Conservation (phyloP, 129 eudicot genomes). For the Silybum marianum region DNA sequence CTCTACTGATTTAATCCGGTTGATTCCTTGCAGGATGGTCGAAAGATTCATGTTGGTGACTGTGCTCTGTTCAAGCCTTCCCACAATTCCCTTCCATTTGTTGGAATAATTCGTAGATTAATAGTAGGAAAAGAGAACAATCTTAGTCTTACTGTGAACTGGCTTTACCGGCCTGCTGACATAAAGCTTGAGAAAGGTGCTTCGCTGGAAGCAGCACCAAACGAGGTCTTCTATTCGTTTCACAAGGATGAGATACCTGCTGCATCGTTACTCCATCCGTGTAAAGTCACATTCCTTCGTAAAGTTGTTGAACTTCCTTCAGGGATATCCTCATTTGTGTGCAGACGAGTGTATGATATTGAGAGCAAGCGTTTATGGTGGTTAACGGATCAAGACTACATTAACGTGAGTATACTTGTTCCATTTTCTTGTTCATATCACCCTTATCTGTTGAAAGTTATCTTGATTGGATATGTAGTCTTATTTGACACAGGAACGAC, state of each 20-base stretch:
- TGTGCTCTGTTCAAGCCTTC: constrained; percentile 79
- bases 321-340: constrained; percentile 78
- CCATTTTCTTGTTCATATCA: neutral
- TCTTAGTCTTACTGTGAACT: constrained; percentile 59
- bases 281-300: constrained; percentile 90
- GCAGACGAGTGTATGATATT: constrained; percentile 80
- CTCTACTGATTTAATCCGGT: neutral
- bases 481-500: constrained; percentile 57
- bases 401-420: constrained; percentile 54
- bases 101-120: constrained; percentile 70
- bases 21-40: constrained; percentile 59
- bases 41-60: constrained; percentile 72
- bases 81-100: constrained; percentile 64
- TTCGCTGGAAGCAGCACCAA: constrained; percentile 49
- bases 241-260: constrained; percentile 87
- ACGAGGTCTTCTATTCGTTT: constrained; percentile 80
- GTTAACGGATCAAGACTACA: constrained; percentile 73
- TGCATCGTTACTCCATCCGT: constrained; percentile 84
- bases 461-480: constrained; percentile 33
- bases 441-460: neutral
- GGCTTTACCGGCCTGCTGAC: constrained; percentile 84
- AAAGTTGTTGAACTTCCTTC: constrained; percentile 79
- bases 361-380: constrained; percentile 73
- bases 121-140: constrained; percentile 42
- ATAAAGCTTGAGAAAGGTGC: constrained; percentile 62